Evolutionary conservation across 228 moss, liverwort and hornwort species (phyloP), one percentile per base, ranked within the genome.

Genomic region (Sphagnum magellanicum): DNA sequence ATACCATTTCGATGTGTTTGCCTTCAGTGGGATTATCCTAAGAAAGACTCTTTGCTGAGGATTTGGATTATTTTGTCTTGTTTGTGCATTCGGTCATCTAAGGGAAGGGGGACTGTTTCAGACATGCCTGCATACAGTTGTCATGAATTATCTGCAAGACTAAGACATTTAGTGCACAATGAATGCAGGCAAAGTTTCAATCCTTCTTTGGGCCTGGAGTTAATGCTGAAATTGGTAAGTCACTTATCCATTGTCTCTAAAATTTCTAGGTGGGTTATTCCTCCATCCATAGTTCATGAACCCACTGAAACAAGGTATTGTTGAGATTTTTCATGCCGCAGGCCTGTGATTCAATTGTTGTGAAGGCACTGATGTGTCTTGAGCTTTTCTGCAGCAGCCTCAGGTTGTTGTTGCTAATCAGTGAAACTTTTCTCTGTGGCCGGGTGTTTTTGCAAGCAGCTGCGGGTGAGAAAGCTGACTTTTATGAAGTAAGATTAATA

Each of bases 161-260:
- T 48, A 13, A 63, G 71, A 50, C 14, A 15, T 71, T 15, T 17
- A 48, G 12, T 6, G 47, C 7, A 14, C 5, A 6, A 4, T 17
- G 50, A 8, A 51, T 72, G 85, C 87, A 98, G 94, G 81, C 88
- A 46, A 98, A 98, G 74, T 90, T 93, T 63, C 88, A 91, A 51
- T 98, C 98, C 52, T 98, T 93, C 75, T 98, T 92, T 71, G 98
- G 98, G 71, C 98, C 98, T 66, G 87, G 92, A 69, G 86, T 98
- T 14, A 82, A 69, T 47, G 90, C 93, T 32, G 85, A 92, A 53
- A 94, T 98, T 66, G 85, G 94, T 98, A 53, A 82, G 89, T 70
- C 15, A 58, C 61, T 65, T 49, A 17, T 16, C 10, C 16, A 8
- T 10, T 60, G 13, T 11, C 50, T 16, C 51, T 58, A 49, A 49